phyloP scores from a whole-genome alignment of 129 eudicot species.

The Erigeron canadensis region DNA sequence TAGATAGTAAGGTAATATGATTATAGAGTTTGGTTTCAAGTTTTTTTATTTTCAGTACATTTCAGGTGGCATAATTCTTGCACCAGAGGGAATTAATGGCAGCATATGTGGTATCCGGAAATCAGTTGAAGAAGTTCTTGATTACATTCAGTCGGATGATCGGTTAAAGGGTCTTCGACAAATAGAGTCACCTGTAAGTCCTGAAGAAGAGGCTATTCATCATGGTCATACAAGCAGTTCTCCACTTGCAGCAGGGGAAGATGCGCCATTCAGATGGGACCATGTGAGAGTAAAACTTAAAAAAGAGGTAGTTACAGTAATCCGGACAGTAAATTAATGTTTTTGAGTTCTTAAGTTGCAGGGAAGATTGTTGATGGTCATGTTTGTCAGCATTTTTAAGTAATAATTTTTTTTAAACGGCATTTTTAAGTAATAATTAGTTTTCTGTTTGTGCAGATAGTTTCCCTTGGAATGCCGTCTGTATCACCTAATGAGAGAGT shows the following conservation, averaged over 20 bases:
- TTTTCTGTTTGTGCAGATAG: constrained; percentile 55
- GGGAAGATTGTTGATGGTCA: constrained; percentile 5
- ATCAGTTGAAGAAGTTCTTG: constrained; percentile 72
- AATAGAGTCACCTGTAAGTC: constrained; percentile 89
- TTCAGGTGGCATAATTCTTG: constrained; percentile 62
- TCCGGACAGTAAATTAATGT: background rate
- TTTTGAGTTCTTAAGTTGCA: background rate
- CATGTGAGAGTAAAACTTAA: constrained; percentile 97
- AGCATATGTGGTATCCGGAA: constrained; percentile 93
- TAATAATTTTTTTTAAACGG: too few relatives aligned
- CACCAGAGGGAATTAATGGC: constrained; percentile 95
- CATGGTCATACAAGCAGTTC: constrained; percentile 89
- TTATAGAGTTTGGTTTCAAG: constrained; percentile 6
- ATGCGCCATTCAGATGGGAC: constrained; percentile 97
- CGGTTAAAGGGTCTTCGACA: constrained; percentile 81
- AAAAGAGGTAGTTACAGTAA: constrained; percentile 62
- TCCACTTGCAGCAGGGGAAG: constrained; percentile 97
- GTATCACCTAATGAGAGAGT: constrained; percentile 88
- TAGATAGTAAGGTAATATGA: background rate
- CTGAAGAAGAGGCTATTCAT: constrained; percentile 98
- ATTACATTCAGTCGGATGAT: constrained; percentile 71
- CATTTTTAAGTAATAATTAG: background rate
- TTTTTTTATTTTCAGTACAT: constrained; percentile 57
- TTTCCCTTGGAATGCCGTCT: constrained; percentile 91
- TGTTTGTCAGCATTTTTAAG: background rate